phyloP scores from a whole-genome alignment of 257 asterid genomes.

The Ophiorrhiza pumila region DNA sequence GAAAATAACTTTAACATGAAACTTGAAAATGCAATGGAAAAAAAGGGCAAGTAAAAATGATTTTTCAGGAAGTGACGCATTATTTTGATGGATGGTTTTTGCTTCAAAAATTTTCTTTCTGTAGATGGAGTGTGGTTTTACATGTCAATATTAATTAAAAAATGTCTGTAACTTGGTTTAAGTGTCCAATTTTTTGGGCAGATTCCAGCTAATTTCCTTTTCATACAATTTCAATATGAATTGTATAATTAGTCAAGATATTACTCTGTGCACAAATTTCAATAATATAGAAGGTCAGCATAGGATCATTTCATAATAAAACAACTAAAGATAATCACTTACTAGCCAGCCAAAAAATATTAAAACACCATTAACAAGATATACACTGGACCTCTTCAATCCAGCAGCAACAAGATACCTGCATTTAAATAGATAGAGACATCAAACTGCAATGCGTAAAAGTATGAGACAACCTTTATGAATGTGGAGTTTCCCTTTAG shows the following conservation, averaged over 20 bases:
- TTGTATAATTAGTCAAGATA: not conserved
- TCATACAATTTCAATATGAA: not conserved
- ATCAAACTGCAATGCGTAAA: constrained; percentile 20
- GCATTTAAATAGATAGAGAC: constrained; percentile 27
- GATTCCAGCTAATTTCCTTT: not conserved
- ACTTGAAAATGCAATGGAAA: not conserved
- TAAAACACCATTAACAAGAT: constrained; percentile 68
- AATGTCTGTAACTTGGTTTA: not conserved
- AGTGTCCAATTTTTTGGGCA: not conserved
- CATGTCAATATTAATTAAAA: not conserved
- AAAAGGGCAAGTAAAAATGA: not conserved
- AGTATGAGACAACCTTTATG: constrained; percentile 4
- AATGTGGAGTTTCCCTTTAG: constrained; percentile 1
- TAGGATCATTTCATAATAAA: not conserved
- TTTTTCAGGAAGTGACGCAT: not conserved
- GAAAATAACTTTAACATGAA: not conserved
- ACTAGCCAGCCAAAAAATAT: constrained; percentile 94
- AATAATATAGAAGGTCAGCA: not conserved
- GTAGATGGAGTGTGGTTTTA: not conserved
- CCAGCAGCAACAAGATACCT: constrained; percentile 93
- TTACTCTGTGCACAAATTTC: not conserved
- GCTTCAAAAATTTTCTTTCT: not conserved
- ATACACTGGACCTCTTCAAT: constrained; percentile 72
- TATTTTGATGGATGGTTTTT: not conserved
- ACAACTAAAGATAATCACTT: constrained; percentile 23